phyloP scores from a whole-genome alignment of 179 eudicot genomes.

The Amaranthus tricolor region DNA sequence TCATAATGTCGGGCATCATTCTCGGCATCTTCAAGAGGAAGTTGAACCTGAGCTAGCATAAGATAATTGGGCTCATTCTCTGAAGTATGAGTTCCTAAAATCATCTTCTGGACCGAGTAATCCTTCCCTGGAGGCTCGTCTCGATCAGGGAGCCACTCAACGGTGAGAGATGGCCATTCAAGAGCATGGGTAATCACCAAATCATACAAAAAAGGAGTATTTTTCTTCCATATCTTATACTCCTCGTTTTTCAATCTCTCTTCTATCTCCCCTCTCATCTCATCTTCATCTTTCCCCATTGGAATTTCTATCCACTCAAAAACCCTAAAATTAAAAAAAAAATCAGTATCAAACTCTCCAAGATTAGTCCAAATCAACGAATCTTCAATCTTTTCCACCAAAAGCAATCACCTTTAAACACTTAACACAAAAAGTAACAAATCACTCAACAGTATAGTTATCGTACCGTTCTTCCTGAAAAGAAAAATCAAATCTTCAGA shows the following conservation, averaged over 20 bases:
- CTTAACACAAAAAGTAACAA: not conserved
- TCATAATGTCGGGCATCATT: conserved; percentile 71
- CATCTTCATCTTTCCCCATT: conserved; percentile 84
- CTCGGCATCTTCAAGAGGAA: conserved; percentile 79
- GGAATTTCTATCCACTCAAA: not conserved
- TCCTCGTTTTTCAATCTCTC: conserved; percentile 80
- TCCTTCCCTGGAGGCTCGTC: conserved; percentile 89
- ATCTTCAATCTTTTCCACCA: not conserved
- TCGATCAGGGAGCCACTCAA: conserved; percentile 85
- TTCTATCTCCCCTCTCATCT: conserved; percentile 71
- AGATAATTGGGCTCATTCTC: conserved; percentile 81
- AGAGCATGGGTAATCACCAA: conserved; percentile 82
- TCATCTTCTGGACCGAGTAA: conserved; percentile 81
- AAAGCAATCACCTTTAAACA: conserved; percentile 1
- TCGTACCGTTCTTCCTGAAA: not conserved
- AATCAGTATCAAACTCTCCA: not conserved
- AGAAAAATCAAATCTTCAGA: not conserved
- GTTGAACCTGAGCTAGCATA: conserved; percentile 86
- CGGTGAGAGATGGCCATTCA: conserved; percentile 95
- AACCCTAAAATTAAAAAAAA: conserved; percentile 20
- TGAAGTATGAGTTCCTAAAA: conserved; percentile 81
- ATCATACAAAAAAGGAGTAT: conserved; percentile 82
- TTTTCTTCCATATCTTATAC: conserved; percentile 94
- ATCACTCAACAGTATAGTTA: not conserved
- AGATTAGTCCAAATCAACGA: not conserved